Evolutionary conservation across 306 rosid genomes (phyloP).

Genomic region (Spatholobus suberectus): DNA sequence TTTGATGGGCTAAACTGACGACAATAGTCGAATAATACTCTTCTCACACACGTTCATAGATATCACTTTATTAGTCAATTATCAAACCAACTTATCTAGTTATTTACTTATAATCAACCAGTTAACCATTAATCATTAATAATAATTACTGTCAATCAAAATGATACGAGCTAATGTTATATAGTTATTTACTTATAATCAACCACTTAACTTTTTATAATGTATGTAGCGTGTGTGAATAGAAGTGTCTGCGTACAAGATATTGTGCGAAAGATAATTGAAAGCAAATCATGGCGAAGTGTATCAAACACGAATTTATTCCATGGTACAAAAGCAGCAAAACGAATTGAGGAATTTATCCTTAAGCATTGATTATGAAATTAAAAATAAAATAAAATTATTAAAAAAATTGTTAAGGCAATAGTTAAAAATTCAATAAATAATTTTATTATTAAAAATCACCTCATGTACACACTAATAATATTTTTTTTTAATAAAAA

Average conservation of each 20-base stretch:
- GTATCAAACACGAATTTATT: conserved; percentile 28
- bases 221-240: neutral
- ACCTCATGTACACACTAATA: neutral
- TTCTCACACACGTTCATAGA: neutral
- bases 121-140: neutral
- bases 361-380: neutral
- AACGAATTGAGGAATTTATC: conserved; percentile 15
- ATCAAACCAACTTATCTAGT: neutral
- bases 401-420: neutral
- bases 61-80: neutral
- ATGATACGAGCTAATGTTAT: neutral
- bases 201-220: no score
- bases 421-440: neutral
- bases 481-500: neutral
- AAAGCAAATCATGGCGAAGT: neutral
- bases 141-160: neutral
- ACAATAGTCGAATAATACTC: neutral
- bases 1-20: neutral
- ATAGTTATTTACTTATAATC: no score
- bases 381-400: neutral
- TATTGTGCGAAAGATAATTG: conserved; percentile 8
- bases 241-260: neutral
- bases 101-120: neutral
- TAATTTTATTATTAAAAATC: neutral
- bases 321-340: conserved; percentile 21